phyloP scores from a whole-genome alignment of 2,329 filamentous ascomycete species.

The Myriosclerotinia curreyana region DNA sequence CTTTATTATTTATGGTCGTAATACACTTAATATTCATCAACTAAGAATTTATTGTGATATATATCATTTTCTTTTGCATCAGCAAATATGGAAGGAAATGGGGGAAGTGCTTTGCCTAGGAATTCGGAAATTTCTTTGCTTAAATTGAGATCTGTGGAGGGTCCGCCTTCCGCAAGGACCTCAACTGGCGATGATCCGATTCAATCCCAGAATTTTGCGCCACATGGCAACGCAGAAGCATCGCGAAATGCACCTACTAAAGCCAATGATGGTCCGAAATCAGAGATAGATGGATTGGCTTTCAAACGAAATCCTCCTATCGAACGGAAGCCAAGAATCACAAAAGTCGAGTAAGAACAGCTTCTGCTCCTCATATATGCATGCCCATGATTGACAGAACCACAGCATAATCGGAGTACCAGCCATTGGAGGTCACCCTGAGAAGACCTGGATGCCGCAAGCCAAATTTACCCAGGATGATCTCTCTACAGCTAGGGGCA shows the following conservation, averaged over 20 bases:
- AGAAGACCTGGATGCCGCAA: background rate
- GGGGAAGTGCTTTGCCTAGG: background rate
- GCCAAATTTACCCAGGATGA: background rate
- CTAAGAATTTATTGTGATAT: background rate
- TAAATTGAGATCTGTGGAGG: background rate
- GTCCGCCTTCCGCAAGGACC: background rate
- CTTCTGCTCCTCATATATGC: background rate
- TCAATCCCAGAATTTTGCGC: background rate
- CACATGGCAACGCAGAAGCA: background rate
- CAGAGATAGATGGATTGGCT: background rate
- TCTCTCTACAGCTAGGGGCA: background rate
- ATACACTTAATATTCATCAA: background rate
- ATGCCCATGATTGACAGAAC: background rate
- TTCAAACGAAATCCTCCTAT: background rate
- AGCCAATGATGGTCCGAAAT: background rate
- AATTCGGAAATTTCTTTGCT: background rate
- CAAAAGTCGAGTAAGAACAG: background rate
- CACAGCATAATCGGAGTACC: background rate
- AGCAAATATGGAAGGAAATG: no score
- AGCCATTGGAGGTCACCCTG: background rate
- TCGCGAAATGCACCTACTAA: background rate
- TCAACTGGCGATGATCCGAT: background rate
- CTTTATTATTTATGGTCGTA: background rate
- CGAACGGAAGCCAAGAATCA: background rate
- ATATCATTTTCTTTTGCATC: background rate